These are phyloP conservation scores for Hymenoscyphus infarciens DNA, from an alignment of 2,329 filamentous ascomycete genomes.

Conservation along the genomic window DNA sequence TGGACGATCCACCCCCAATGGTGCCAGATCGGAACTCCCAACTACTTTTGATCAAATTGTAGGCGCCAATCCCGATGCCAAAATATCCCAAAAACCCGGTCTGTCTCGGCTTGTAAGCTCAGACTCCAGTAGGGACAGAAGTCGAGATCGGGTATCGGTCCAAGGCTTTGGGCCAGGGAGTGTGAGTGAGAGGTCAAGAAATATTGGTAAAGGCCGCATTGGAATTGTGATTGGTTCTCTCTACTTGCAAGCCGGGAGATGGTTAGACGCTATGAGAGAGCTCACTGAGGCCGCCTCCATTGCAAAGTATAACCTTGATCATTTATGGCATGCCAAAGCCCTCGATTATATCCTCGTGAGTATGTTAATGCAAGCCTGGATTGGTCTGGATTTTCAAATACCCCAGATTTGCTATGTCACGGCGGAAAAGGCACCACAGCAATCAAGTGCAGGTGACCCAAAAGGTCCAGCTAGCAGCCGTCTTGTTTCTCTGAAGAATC, in stretches of 20 bases:
- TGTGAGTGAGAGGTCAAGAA: constrained; percentile 71
- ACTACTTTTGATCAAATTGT: constrained; percentile 31
- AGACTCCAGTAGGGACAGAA: constrained; percentile 26
- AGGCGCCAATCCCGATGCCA: constrained; percentile 16
- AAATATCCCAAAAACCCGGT: constrained; percentile 18
- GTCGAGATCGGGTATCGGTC: constrained; percentile 54
- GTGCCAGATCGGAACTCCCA: constrained; percentile 17
- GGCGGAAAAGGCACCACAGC: constrained; percentile 32
- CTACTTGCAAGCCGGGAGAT: constrained; percentile 84
- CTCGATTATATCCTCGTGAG: constrained; percentile 83
- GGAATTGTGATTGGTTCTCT: constrained; percentile 78
- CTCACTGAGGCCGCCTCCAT: constrained; percentile 75
- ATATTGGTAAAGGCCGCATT: constrained; percentile 75
- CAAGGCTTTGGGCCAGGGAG: constrained; percentile 71
- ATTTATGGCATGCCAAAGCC: constrained; percentile 96
- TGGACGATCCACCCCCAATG: constrained; percentile 37
- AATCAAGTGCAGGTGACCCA: constrained; percentile 22
- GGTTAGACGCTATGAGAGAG: constrained; percentile 83
- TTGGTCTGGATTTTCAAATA: constrained; percentile 78
- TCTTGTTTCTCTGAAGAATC: constrained; percentile 43
- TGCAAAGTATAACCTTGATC: constrained; percentile 78
- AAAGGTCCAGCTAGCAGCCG: constrained; percentile 35
- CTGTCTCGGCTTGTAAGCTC: constrained; percentile 24
- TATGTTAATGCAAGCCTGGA: constrained; percentile 80
- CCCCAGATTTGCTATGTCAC: constrained; percentile 48